Conservation (phyloP, 768 basidiomycete genomes). For the Boletus sp. region DNA sequence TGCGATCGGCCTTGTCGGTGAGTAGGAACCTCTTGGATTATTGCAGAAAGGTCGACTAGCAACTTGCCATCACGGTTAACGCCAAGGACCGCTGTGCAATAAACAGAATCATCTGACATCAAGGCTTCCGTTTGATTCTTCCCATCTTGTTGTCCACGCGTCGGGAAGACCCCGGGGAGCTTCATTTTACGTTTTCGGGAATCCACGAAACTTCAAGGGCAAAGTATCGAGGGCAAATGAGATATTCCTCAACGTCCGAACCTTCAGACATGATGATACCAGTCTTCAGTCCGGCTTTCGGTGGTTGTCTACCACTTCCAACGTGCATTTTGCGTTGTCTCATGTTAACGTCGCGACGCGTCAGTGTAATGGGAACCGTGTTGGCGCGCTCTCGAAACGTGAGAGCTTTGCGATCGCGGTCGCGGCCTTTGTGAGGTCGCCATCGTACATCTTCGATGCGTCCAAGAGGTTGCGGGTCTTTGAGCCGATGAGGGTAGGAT, state of each 20-base stretch:
- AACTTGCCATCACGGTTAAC: background rate
- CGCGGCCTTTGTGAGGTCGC: background rate
- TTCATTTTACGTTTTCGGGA: background rate
- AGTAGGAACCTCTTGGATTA: background rate
- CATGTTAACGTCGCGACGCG: background rate
- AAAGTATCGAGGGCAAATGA: background rate
- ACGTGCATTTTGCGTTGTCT: conserved; percentile 1
- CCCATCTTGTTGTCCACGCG: background rate
- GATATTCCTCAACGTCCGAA: background rate
- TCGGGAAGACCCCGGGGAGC: background rate
- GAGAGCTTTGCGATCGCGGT: background rate
- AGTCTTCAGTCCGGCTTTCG: conserved; percentile 4
- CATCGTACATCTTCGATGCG: background rate
- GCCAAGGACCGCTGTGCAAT: background rate
- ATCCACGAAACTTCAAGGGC: background rate
- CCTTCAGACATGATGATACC: background rate
- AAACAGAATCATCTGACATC: background rate
- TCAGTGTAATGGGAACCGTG: conserved; percentile 2
- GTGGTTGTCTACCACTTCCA: background rate
- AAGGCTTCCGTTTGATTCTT: background rate
- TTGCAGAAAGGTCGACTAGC: background rate
- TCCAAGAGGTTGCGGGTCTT: background rate
- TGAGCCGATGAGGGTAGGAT: background rate
- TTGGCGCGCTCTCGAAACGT: background rate
- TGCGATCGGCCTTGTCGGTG: background rate